Conservation (phyloP, 805 yeast species). For the Kuraishia ogatae region DNA sequence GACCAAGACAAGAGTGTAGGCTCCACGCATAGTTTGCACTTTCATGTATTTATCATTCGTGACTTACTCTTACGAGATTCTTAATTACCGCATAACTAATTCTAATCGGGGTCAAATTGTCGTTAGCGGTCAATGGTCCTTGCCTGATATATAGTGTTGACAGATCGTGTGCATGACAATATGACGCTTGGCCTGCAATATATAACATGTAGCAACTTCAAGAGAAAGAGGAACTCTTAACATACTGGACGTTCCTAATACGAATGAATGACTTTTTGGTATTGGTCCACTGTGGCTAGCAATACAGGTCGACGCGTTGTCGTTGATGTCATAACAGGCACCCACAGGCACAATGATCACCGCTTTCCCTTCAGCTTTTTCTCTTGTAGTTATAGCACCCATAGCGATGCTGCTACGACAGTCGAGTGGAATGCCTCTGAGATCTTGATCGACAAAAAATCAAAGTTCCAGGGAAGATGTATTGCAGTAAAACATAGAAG, state of each 20-base stretch:
- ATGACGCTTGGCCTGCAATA: no score
- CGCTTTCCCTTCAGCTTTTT: not conserved
- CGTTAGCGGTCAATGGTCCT: no score
- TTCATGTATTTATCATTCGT: no score
- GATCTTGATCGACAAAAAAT: not conserved
- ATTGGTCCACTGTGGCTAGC: not conserved
- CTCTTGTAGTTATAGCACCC: no score
- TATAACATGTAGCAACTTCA: not conserved
- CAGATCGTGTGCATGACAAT: not conserved
- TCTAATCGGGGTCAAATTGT: no score
- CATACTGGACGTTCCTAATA: no score
- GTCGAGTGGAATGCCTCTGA: not conserved
- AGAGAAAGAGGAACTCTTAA: not conserved
- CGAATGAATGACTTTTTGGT: not conserved
- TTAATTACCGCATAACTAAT: no score
- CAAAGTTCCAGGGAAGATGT: slow-evolving; percentile 1
- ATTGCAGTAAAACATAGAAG: not conserved
- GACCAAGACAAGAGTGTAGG: no score
- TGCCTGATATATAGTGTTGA: not conserved
- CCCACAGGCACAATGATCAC: no score
- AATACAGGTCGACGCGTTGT: not conserved
- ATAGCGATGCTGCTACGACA: not conserved
- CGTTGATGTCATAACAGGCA: not conserved
- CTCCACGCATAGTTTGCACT: no score
- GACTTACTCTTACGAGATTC: no score